Evolutionary conservation across 805 yeast genomes (phyloP).

Genomic region (Hermanozyma aechmeae): DNA sequence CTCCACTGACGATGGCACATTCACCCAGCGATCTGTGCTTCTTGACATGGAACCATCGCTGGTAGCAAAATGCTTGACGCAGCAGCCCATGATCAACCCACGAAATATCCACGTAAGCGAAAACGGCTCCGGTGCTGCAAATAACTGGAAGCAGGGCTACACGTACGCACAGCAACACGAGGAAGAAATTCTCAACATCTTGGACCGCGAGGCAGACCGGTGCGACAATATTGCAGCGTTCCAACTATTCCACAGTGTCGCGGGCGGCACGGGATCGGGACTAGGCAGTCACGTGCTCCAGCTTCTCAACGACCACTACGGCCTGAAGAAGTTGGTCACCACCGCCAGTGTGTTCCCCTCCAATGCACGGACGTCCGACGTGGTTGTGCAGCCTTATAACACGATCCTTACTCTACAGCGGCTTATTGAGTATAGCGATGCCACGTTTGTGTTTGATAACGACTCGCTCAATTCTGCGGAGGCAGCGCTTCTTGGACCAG

Average conservation of each 20-base stretch:
- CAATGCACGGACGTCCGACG: constrained; percentile 73
- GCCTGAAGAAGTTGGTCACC: constrained; percentile 68
- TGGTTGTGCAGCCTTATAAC: constrained; percentile 97
- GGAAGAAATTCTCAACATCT: constrained; percentile 71
- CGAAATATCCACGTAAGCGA: constrained; percentile 70
- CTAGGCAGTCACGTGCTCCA: constrained; percentile 80
- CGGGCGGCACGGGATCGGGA: constrained; percentile 99
- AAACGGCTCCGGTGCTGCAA: constrained; percentile 92
- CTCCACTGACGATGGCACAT: constrained; percentile 62
- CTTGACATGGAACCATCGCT: constrained; percentile 90
- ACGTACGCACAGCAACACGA: constrained; percentile 57
- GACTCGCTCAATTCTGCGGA: constrained; percentile 74
- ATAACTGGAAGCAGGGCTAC: constrained; percentile 92
- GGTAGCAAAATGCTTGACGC: constrained; percentile 48
- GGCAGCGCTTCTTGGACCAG: constrained; percentile 25
- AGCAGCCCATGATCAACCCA: constrained; percentile 65
- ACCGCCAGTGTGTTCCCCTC: constrained; percentile 86
- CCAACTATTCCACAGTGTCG: constrained; percentile 87
- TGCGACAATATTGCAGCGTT: constrained; percentile 87
- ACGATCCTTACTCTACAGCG: constrained; percentile 75
- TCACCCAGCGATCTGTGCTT: constrained; percentile 80
- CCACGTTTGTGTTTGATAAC: constrained; percentile 85
- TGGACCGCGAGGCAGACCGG: constrained; percentile 84
- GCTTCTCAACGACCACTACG: constrained; percentile 65
- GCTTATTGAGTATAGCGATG: constrained; percentile 76